A percentile compares a stretch with the other conserved stretches of the same genome.
Conservation (phyloP, 768 basidiomycete species). For the Leccinellum luteum region DNA sequence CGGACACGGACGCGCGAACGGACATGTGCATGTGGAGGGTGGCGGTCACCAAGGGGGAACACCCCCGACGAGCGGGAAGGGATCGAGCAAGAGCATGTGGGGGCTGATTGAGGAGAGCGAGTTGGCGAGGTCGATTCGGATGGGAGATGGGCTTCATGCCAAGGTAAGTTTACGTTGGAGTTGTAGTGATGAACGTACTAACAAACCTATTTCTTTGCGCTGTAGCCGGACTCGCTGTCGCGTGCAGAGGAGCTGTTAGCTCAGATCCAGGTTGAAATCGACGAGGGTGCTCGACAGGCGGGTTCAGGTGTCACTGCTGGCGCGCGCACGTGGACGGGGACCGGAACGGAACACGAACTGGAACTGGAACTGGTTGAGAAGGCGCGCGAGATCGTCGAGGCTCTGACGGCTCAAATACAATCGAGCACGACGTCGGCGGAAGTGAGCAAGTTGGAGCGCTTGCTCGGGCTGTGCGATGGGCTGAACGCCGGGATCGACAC, state of each 20-base stretch:
- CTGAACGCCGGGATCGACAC: background rate
- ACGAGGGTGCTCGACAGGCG: background rate
- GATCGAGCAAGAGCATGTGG: constrained; percentile 71
- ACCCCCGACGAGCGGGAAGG: constrained; percentile 44
- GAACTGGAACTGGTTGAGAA: constrained; percentile 34
- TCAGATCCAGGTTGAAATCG: background rate
- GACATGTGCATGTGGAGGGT: background rate
- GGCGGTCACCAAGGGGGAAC: constrained; percentile 15
- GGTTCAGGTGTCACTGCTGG: background rate
- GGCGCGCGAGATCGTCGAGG: background rate
- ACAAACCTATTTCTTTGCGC: background rate
- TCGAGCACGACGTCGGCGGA: background rate
- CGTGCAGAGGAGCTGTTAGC: background rate
- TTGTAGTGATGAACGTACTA: background rate
- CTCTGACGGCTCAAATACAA: constrained; percentile 35
- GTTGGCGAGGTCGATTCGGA: constrained; percentile 66
- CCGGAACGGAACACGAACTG: background rate
- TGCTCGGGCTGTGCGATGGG: background rate
- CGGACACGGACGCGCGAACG: background rate
- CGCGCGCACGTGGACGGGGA: background rate
- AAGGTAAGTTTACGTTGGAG: constrained; percentile 36
- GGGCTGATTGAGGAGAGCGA: constrained; percentile 84
- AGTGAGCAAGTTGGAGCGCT: background rate
- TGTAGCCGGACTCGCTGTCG: background rate
- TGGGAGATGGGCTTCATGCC: constrained; percentile 35